Conservation (phyloP, 73 alveolate genomes). For the Paramecium biaurelia region DNA sequence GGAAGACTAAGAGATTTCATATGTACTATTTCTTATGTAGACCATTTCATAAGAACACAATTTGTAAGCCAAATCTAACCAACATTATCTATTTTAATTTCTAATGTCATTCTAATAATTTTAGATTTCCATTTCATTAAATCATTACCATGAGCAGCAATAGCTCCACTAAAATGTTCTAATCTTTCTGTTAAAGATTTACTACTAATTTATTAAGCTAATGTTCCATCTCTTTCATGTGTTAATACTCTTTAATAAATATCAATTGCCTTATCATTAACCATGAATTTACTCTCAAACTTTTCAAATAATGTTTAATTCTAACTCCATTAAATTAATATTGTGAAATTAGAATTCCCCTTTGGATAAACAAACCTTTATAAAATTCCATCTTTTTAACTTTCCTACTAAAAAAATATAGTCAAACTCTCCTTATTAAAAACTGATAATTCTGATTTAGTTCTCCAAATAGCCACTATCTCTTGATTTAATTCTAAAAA, state of each 20-base stretch:
- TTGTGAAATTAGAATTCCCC: not conserved
- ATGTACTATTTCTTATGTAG: not conserved
- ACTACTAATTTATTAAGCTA: not conserved
- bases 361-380: not conserved
- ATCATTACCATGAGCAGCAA: not conserved
- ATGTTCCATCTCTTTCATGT: not conserved
- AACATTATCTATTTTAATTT: not conserved
- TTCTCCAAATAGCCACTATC: slow-evolving; percentile 15
- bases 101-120: not conserved
- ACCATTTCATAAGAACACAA: not conserved
- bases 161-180: not conserved
- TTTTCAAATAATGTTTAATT: not conserved
- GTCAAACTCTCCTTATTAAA: not conserved
- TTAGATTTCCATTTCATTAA: not conserved
- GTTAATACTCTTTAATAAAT: not conserved
- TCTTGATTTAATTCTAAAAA: not conserved
- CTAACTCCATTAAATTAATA: not conserved
- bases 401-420: not conserved
- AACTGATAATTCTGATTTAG: not conserved
- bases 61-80: not conserved
- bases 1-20: not conserved
- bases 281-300: not conserved
- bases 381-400: not conserved
- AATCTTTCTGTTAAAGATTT: slow-evolving; percentile 1
- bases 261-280: not conserved